Base-by-base conservation (phyloP, 83 land plant species). In the Picea abies region DNA sequence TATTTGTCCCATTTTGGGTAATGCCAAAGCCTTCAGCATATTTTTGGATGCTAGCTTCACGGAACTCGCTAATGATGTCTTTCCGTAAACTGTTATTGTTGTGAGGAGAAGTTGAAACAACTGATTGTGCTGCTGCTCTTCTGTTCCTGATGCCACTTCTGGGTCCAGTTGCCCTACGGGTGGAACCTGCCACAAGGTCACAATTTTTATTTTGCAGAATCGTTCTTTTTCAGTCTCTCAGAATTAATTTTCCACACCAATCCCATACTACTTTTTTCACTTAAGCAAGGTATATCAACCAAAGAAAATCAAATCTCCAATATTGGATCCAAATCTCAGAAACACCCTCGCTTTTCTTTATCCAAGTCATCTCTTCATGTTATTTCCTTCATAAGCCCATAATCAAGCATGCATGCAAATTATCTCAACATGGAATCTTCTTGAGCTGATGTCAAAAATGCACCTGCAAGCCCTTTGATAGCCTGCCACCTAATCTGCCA, bases 131-230 rank as follows among this genome's bases (percentile, higher is more conserved):
- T n/a, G 39, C 47, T 71, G n/a, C 75, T 71, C 75, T 71, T 71
- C 49, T 71, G 47, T 47, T 71, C 49, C 47, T 71, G 75, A 71
- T 22, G 35, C 47, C 75, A 71, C 75, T 71, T 39, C 75, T 71
- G 0, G 75, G 75, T 71, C 75, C 75, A 71, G 49, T 35, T 35
- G 37, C 37, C 37, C 37, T 35, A 35, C 37, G 4, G 4, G 37
- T 35, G 37, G 37, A 35, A 71, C 75, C 75, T 35, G 75, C 75
- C 35, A 37, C 16, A 71, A 71, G 47, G 39, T 39, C 37, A 35
- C 35, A 32, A 32, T 32, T 32, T 32, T 32, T 32, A 32, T 32
- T 32, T 32, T 32, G 1, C 47, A 70, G 10, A 20, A 11, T 71
- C 19, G 47, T 71, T 71, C 4, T 67, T 67, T 29, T 14, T 67